A percentile compares a stretch with the other conserved stretches of the same genome.
Conservation (phyloP, 768 basidiomycete genomes). For the Strobilomyces echinocephalus region DNA sequence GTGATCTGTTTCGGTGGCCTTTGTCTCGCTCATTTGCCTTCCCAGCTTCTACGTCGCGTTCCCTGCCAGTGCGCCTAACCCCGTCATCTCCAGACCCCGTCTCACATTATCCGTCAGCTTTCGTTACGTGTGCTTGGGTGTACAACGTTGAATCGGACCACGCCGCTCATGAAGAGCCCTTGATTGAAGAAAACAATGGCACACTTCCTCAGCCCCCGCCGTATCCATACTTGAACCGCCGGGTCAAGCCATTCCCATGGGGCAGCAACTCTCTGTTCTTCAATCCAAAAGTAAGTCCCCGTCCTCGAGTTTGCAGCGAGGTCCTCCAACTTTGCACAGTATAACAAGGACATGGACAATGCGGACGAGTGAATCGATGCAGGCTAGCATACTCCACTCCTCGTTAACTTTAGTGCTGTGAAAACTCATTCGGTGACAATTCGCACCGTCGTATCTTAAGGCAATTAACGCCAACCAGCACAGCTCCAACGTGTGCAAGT, state of each 20-base stretch:
- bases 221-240: constrained; percentile 76
- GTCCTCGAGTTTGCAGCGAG: not conserved
- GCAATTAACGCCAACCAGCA: not conserved
- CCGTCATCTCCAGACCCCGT: constrained; percentile 2
- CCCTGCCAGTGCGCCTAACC: constrained; percentile 62
- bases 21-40: constrained; percentile 4
- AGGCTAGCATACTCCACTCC: not conserved
- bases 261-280: constrained; percentile 80
- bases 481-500: not conserved
- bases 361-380: constrained; percentile 17
- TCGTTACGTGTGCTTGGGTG: constrained; percentile 39
- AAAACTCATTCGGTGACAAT: not conserved
- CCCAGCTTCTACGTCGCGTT: constrained; percentile 68
- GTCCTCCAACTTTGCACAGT: constrained; percentile 32
- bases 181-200: constrained; percentile 69
- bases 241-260: constrained; percentile 82
- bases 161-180: constrained; percentile 62
- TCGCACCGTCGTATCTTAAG: not conserved
- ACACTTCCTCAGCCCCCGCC: constrained; percentile 62
- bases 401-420: not conserved
- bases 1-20: constrained; percentile 13
- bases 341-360: constrained; percentile 59
- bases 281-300: constrained; percentile 59
- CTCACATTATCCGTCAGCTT: constrained; percentile 15
- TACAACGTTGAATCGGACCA: constrained; percentile 58